Evolutionary conservation across 768 basidiomycete species (phyloP).

Genomic region (Sporobolomyces roseus): DNA sequence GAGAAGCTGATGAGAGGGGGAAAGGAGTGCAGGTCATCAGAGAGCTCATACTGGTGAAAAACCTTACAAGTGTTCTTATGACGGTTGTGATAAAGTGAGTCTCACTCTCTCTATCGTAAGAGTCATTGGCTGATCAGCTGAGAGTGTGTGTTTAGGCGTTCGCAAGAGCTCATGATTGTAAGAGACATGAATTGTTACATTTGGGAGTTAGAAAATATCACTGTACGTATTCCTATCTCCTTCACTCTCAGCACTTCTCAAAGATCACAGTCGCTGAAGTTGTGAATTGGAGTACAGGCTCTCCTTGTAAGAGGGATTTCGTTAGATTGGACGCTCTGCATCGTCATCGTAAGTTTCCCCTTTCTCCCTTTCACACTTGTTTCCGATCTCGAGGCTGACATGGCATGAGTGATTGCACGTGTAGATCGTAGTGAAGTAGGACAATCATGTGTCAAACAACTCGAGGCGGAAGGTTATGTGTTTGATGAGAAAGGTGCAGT

Average conservation of each 20-base stretch:
- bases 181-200: slow-evolving; percentile 90
- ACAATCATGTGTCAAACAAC: slow-evolving; percentile 35
- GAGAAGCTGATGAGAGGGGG: no score
- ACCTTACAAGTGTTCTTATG: slow-evolving; percentile 81
- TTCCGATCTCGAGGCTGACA: not conserved
- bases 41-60: slow-evolving; percentile 83
- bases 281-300: slow-evolving; percentile 45
- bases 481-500: slow-evolving; percentile 32
- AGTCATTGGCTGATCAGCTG: no score
- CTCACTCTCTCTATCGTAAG: no score
- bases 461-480: slow-evolving; percentile 21
- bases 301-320: slow-evolving; percentile 84
- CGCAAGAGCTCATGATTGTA: slow-evolving; percentile 92
- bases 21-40: slow-evolving; percentile 80
- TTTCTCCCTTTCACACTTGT: not conserved
- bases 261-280: no score
- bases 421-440: slow-evolving; percentile 40
- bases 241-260: not conserved
- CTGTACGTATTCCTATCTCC: slow-evolving; percentile 54
- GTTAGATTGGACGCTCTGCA: slow-evolving; percentile 93
- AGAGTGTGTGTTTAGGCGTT: slow-evolving; percentile 55
- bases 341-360: slow-evolving; percentile 68
- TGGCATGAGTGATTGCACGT: not conserved
- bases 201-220: slow-evolving; percentile 86
- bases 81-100: slow-evolving; percentile 71